Evolutionary conservation across 176 grass and related monocot species (phyloP).

Genomic region (Elymus sibiricus): DNA sequence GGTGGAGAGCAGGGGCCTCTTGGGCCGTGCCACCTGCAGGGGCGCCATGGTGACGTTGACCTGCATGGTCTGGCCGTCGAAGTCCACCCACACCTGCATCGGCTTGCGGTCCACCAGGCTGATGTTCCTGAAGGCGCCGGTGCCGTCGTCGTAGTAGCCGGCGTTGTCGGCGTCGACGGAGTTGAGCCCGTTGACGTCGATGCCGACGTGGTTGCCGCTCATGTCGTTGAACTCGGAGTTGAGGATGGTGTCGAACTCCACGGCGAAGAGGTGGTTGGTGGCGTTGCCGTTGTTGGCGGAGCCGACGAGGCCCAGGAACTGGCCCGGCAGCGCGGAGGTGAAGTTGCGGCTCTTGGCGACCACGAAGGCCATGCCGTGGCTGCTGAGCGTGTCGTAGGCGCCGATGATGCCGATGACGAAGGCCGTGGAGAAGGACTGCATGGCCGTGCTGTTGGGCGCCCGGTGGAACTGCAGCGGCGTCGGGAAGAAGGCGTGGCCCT

Average conservation of each 20-base stretch:
- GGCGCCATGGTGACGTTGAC: constrained; percentile 72
- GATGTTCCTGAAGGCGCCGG: constrained; percentile 50
- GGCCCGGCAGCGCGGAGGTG: constrained; percentile 45
- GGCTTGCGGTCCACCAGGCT: constrained; percentile 43
- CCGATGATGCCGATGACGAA: constrained; percentile 81
- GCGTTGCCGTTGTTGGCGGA: constrained; percentile 56
- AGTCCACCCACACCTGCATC: constrained; percentile 89
- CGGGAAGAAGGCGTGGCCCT: constrained; percentile 72
- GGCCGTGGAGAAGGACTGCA: constrained; percentile 70
- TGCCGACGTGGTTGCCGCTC: constrained; percentile 80
- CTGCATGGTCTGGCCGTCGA: constrained; percentile 54
- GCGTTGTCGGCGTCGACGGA: constrained; percentile 59
- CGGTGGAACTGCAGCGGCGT: constrained; percentile 38
- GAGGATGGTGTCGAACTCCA: constrained; percentile 88
- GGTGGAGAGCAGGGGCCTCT: constrained; percentile 52
- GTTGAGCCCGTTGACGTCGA: constrained; percentile 64
- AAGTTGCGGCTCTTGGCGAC: constrained; percentile 50
- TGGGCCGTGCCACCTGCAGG: constrained; percentile 38
- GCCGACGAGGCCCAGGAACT: constrained; percentile 70
- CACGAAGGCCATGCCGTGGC: constrained; percentile 76
- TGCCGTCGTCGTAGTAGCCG: constrained; percentile 49
- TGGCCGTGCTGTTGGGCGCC: constrained; percentile 37
- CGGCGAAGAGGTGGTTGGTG: constrained; percentile 72
- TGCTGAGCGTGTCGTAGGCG: constrained; percentile 52
- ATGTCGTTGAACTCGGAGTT: constrained; percentile 78